Percentiles rank a stretch among this genome's conserved stretches.
Evolutionary conservation across 345 rosid genomes (phyloP).

Genomic region (Toxicodendron radicans): DNA sequence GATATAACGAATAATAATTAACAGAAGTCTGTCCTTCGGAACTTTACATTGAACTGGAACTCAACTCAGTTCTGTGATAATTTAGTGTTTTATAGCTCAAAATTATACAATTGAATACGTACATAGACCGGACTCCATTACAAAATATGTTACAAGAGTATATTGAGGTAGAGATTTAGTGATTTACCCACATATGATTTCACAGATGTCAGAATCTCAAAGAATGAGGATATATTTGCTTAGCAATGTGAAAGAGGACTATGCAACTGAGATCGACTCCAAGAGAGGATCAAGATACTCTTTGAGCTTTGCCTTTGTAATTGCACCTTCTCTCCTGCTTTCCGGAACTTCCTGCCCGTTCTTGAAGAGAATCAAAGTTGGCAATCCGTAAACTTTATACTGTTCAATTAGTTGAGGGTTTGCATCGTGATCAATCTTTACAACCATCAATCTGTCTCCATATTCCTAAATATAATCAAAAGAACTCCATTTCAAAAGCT

Average conservation of each 20-base stretch:
- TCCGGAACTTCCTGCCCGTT: constrained; percentile 68
- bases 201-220: background rate
- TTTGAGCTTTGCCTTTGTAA: constrained; percentile 74
- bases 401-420: constrained; percentile 65
- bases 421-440: constrained; percentile 78
- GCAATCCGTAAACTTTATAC: constrained; percentile 80
- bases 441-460: constrained; percentile 58
- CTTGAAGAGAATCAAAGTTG: constrained; percentile 71
- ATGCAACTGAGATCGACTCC: constrained; percentile 52
- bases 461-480: constrained; percentile 48
- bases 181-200: background rate
- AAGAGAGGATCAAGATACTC: constrained; percentile 62
- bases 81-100: background rate
- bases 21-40: background rate
- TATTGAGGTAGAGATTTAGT: background rate
- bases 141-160: constrained; percentile 2
- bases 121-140: background rate
- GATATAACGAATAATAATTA: background rate
- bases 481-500: background rate
- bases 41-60: background rate
- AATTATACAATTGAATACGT: constrained; percentile 9
- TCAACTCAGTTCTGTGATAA: background rate
- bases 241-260: constrained; percentile 15
- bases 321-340: constrained; percentile 89
- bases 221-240: background rate